A percentile compares a stretch with the other conserved stretches of the same genome.
Conservation (phyloP, 352 stramenopile genomes). For the Thraustochytrium striatum region DNA sequence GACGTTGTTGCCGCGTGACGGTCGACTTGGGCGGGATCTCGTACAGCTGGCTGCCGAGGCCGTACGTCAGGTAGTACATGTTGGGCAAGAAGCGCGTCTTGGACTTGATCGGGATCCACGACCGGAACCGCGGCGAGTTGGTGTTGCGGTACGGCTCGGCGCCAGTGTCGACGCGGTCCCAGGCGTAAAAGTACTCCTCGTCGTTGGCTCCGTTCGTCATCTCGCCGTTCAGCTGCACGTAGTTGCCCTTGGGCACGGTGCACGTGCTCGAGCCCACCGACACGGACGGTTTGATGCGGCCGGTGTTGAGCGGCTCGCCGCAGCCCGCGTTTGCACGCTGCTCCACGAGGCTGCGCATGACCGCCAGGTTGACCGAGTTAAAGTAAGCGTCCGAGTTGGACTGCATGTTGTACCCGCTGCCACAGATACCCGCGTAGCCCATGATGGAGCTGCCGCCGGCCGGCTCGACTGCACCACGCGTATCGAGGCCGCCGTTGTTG, state of each 20-base stretch:
- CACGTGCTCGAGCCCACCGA: background rate
- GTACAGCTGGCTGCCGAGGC: background rate
- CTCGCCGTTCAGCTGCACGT: slow-evolving; percentile 7
- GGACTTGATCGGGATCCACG: slow-evolving; percentile 22
- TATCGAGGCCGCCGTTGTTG: slow-evolving; percentile 34
- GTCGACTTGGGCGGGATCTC: background rate
- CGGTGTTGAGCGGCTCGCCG: background rate
- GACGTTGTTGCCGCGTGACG: no score
- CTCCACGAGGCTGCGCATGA: slow-evolving; percentile 29
- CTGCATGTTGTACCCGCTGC: slow-evolving; percentile 26
- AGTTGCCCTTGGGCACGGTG: slow-evolving; percentile 13
- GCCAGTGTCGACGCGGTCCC: slow-evolving; percentile 39
- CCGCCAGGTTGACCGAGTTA: slow-evolving; percentile 34
- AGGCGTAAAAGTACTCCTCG: slow-evolving; percentile 2
- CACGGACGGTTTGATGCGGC: background rate
- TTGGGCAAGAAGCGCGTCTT: slow-evolving; percentile 44
- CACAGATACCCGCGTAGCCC: slow-evolving; percentile 42
- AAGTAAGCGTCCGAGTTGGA: slow-evolving; percentile 48
- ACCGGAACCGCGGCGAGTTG: background rate
- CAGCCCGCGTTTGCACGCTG: background rate
- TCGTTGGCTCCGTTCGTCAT: no score
- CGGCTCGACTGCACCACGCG: slow-evolving; percentile 25
- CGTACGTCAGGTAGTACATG: slow-evolving; percentile 1
- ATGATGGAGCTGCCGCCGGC: slow-evolving; percentile 46
- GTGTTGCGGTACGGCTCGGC: background rate